Evolutionary conservation across 1,139 yeast genomes (phyloP), one percentile per base, ranked within the genome.

Genomic region (Sugiyamaella pinicola): DNA sequence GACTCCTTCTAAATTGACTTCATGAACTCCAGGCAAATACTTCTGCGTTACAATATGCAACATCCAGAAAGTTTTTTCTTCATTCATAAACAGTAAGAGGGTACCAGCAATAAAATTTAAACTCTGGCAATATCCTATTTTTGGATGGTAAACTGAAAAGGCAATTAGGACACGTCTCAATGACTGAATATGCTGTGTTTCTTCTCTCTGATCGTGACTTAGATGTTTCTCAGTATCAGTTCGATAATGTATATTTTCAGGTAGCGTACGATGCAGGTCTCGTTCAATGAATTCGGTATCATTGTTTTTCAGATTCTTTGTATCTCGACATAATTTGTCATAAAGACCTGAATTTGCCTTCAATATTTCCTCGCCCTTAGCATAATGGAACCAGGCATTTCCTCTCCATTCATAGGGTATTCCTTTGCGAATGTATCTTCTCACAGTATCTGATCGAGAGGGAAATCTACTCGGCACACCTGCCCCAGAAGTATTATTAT

Each of bases 391-490:
- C 99, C 99, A 93, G 0, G 97, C 97, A 61, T 82, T 82, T 0
- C 98, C 99, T 61, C 99, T 75, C 96, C 97, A 91, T 67, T 89
- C 96, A 0, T 96, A 91, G 0, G 99, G 98, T 8, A 93, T 85
- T 6, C 99, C 99, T 66, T 87, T 85, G 54, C 98, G 78, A 12
- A 93, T 81, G 65, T 88, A 83, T 57, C 95, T 80, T 65, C 87
- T 86, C 57, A 90, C 77, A 17, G 17, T 90, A 57, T 87, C 95
- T 8, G 93, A 85, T 56, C 80, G 81, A 0, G 96, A 85, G 0
- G 98, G 98, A 65, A 89, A 91, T 55, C 93, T 69, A 0, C 70
- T 34, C 64, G 77, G 59, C n/a, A 29, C 47, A n/a, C 28, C 18
- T n/a, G n/a, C n/a, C n/a, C n/a, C n/a, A n/a, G n/a, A n/a, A n/a